phyloP scores from a whole-genome alignment of 495 filamentous ascomycete genomes.

The Daldinia vernicosa region DNA sequence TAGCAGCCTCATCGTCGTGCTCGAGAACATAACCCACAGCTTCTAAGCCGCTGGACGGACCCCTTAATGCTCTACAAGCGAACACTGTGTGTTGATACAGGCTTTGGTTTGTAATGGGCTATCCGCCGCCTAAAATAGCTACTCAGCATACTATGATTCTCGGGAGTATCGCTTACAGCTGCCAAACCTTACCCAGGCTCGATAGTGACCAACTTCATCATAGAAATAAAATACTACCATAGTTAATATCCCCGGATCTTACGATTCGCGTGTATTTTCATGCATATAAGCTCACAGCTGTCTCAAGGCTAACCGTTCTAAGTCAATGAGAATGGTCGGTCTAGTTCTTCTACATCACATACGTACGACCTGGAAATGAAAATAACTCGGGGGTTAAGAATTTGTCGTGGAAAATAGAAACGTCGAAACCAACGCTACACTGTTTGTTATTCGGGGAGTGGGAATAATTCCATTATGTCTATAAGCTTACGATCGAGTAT shows the following conservation, averaged over 20 bases:
- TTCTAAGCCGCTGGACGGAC: background rate
- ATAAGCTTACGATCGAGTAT: background rate
- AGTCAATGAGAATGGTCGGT: background rate
- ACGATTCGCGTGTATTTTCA: slow-evolving; percentile 2
- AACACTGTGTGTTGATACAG: background rate
- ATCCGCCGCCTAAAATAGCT: background rate
- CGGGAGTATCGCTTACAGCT: background rate
- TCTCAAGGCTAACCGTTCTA: background rate
- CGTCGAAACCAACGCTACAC: background rate
- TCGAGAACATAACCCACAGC: background rate
- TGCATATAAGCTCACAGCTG: background rate
- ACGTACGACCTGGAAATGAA: background rate
- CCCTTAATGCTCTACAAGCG: background rate
- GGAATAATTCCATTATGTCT: background rate
- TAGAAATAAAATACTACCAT: background rate
- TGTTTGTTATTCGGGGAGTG: background rate
- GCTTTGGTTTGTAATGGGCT: background rate
- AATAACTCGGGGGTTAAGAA: background rate
- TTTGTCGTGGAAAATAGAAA: background rate
- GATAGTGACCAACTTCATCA: background rate
- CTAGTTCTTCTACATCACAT: background rate
- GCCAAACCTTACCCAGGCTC: background rate
- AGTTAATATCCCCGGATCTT: slow-evolving; percentile 2
- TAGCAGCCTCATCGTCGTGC: background rate
- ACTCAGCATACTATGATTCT: background rate